Evolutionary conservation across 768 basidiomycete species (phyloP), one percentile per base, ranked within the genome.

Genomic region (Serendipita sp.): DNA sequence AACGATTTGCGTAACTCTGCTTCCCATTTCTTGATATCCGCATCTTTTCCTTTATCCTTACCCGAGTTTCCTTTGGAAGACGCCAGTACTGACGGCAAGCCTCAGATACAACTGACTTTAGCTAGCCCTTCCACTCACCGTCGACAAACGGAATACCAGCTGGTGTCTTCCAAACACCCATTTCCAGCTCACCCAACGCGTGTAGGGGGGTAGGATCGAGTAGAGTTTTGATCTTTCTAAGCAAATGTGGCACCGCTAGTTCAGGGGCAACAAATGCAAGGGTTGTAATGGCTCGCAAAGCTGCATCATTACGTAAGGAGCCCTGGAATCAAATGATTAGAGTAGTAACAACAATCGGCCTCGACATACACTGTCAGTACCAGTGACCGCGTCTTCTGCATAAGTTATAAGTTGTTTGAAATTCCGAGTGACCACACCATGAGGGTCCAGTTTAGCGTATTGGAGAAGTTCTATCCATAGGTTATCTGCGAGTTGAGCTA

Each of bases 21-120:
- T 67, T 99, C 96, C 95, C 95, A 99, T 70, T 90, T 86, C 16
- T 90, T 87, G 13, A 95, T 88, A 41, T 90, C 91, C 3, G 88
- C 83, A 65, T 86, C 88, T 69, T 96, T 97, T 13, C 91, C 89
- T 94, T 95, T 68, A 75, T 79, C 2, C 74, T 74, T 72, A 67
- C 73, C 76, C 54, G 70, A 76, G 3, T 80, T 78, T 10, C 73
- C 72, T 69, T 86, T 87, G 65, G 81, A 81, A 1, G 78, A 75
- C 8, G 84, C 77, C 13, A 93, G 75, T 2, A 89, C 89, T 90
- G 68, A 10, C 13, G 38, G 38, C 5, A 41, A 41, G 47, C 65
- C 34, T 37, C 38, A 41, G 24, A 37, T 16, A n/a, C 64, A 18
- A 3, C 53, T 63, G 38, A 10, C 67, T 32, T 28, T 30, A 48